Base-by-base conservation (phyloP, 1,139 yeast species). In the Saccharomycopsis hybrid region DNA sequence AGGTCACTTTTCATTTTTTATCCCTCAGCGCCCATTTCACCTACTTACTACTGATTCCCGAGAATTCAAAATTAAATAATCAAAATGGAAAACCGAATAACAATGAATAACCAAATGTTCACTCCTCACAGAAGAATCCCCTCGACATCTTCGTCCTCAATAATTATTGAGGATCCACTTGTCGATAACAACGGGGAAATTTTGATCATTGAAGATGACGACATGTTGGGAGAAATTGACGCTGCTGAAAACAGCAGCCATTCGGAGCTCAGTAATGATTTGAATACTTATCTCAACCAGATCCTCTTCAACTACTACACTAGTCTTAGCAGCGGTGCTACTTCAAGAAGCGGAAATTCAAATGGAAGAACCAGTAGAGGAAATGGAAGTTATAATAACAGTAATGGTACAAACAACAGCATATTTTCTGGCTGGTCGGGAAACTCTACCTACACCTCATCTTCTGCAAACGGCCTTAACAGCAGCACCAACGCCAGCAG, bases 201-300 rank as follows among this genome's bases (percentile, higher is more conserved):
- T 4, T 9, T 42, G 11, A 18, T 42, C 24, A 28, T 42, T 3
- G 45, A 42, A 29, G 46, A 13, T 28, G 32, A 41, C 5, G 49
- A 46, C 27, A n/a, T 35, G 3, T 27, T 41, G n/a, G n/a, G 24
- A 7, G 13, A 8, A 9, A 36, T 44, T 4, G 32, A 27, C 24
- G 24, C 29, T 29, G 45, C 41, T 18, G 51, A 48, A 33, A 40
- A 38, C 40, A 35, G 46, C 35, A 44, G 43, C 41, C 38, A 48
- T 29, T 48, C 51, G 3, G 51, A 48, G 45, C 41, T 48, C 9
- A 35, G 41, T n/a, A 45, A 48, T 27, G 45, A 48, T 39, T 33
- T 48, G 18, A 32, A 25, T 11, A n/a, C 36, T 13, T 48, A 48
- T 18, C 18, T 48, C 24, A 39, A 44, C 27, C 51, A 48, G 43